Evolutionary conservation across 2,329 filamentous ascomycete species (phyloP).

Genomic region (Sporothrix variecibatus): DNA sequence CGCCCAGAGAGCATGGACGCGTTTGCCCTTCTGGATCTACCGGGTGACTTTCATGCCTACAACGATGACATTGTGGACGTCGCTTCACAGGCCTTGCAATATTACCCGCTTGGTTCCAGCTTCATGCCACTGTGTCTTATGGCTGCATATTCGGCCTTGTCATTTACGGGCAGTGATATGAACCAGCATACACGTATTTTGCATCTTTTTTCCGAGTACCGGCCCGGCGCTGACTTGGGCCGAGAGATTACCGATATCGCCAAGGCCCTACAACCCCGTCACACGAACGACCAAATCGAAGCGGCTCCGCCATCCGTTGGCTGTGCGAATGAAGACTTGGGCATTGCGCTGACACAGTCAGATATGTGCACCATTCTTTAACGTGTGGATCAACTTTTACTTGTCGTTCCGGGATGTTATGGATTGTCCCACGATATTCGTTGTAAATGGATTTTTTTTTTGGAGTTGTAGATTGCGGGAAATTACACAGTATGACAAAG

Average conservation of each 20-base stretch:
- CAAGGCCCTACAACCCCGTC: not conserved
- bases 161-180: not conserved
- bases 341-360: not conserved
- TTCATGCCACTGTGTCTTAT: slow-evolving; percentile 28
- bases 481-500: too few relatives aligned
- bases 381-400: not conserved
- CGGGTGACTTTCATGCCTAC: not conserved
- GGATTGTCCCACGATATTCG: not conserved
- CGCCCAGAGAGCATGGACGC: not conserved
- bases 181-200: not conserved
- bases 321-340: not conserved
- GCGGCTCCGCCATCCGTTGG: not conserved
- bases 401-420: not conserved
- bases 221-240: not conserved
- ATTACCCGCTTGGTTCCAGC: slow-evolving; percentile 28
- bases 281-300: not conserved
- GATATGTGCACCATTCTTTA: slow-evolving; percentile 6
- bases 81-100: slow-evolving; percentile 23
- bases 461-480: too few relatives aligned
- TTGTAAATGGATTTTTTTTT: not conserved
- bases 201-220: slow-evolving; percentile 1
- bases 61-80: slow-evolving; percentile 19
- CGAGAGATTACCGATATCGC: not conserved
- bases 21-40: not conserved
- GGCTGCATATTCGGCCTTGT: slow-evolving; percentile 11